phyloP scores from a whole-genome alignment of 73 alveolate genomes.

The Paramecium bursaria region DNA sequence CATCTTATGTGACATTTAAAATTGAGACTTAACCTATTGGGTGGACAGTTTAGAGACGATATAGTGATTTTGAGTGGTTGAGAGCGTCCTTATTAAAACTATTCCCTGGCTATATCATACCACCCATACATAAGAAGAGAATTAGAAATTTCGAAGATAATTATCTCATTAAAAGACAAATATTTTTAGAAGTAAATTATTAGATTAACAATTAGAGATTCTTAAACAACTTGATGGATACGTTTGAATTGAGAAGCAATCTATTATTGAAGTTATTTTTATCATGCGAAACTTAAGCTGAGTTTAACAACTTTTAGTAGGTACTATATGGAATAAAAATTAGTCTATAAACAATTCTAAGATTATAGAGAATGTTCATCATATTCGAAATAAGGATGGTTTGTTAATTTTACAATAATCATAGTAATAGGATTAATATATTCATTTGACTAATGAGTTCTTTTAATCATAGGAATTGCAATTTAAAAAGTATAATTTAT shows the following conservation, averaged over 20 bases:
- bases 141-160: conserved; percentile 3
- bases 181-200: conserved; percentile 44
- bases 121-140: conserved; percentile 74
- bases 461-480: conserved; percentile 15
- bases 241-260: conserved; percentile 52
- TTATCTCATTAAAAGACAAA: conserved; percentile 27
- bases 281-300: neutral
- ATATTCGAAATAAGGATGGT: conserved; percentile 35
- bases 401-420: neutral
- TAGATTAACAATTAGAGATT: too few relatives aligned
- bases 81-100: conserved; percentile 48
- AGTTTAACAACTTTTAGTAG: conserved; percentile 16
- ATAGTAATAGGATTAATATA: neutral
- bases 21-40: conserved; percentile 59
- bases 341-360: neutral
- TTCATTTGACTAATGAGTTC: conserved; percentile 10
- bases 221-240: neutral
- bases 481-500: too few relatives aligned
- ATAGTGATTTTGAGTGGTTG: conserved; percentile 72
- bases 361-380: neutral
- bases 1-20: conserved; percentile 33
- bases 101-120: conserved; percentile 67
- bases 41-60: conserved; percentile 62
- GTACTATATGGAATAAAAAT: neutral
- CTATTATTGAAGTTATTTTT: neutral